Evolutionary conservation across 768 basidiomycete genomes (phyloP), one percentile per base, ranked within the genome.

Genomic region (Lactifluus volemus): DNA sequence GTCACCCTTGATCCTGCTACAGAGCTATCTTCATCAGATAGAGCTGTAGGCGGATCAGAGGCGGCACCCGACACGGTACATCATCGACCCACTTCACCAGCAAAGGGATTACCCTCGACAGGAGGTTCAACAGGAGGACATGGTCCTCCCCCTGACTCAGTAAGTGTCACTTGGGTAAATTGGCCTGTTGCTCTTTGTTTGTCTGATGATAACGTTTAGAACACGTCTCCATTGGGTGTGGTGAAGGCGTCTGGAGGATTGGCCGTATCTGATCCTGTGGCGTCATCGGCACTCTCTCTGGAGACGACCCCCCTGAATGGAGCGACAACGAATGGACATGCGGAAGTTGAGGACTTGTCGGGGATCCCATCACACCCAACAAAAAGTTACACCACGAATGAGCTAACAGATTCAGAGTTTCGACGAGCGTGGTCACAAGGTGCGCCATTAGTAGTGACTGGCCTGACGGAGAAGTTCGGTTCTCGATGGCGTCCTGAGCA

Each of bases 401-500:
- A 81, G 19, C 77, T 91, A 25, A 79, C 81, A 5, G 81, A 84
- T 25, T 75, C 78, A 6, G 68, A 78, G 15, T 93, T 95, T 74
- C 80, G 81, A 52, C 70, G 73, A 6, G 72, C 91, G 8, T 98
- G 95, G 95, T 70, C 71, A 9, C 73, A 73, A 47, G 93, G 93
- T 30, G 77, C 86, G 39, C 90, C 94, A 2, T 69, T 98, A 9
- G 81, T 96, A 34, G 87, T 97, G 50, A 86, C 84, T 32, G 82
- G 79, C 32, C 72, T 91, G 19, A 72, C 81, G 51, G 67, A 77
- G 14, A 81, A 84, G 64, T 86, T 93, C 72, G 75, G 79, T 66
- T 72, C 86, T 62, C 70, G 78, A 59, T 98, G 95, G 95, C 84
- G 81, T 5, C 95, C 95, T 0, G 81, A 86, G 58, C 88, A 86